Base-by-base conservation (phyloP, 2,329 filamentous ascomycete species). In the Bipolaris oryzae region DNA sequence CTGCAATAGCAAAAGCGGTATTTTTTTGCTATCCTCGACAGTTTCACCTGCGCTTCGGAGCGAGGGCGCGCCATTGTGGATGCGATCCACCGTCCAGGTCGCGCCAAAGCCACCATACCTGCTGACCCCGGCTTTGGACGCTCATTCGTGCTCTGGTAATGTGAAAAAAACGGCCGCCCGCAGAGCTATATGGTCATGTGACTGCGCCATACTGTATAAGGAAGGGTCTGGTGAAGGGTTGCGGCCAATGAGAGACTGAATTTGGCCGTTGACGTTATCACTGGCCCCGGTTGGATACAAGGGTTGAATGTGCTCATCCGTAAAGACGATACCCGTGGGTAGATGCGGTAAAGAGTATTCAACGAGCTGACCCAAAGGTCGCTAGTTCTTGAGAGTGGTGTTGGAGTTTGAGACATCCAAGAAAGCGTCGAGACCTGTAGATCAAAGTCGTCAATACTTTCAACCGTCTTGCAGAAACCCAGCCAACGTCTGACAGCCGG, bases 141-240 rank as follows among this genome's bases (percentile, higher is more conserved):
- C 42, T 70, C 64, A 75, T 76, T 75, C 68, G 73, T 60, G 46
- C 46, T 52, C 33, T 46, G 43, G 39, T 13, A 23, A 52, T 70
- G 71, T 75, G 74, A 67, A 60, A 56, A 50, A 57, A 35, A 39
- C 35, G 59, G 55, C 60, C 58, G 56, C 59, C 60, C 67, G 69
- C 73, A 74, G 67, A 48, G 50, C 41, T 43, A 60, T 60, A 62
- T 38, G 44, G 61, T 74, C 72, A 75, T 61, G 69, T 72, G 64
- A 76, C 45, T 35, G 21, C 16, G 43, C 66, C 57, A 68, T 68
- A 50, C 70, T 61, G 33, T 3, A 66, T 58, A 37, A 51, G 51
- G 48, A 52, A 62, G 53, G 57, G 50, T 45, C 57, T 54, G 20
- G 46, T 53, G 58, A 60, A 41, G 37, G 10, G 15, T 5, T n/a